These are phyloP conservation scores for Crassisporium funariophilum DNA, from an alignment of 768 basidiomycete species.

Conservation along the genomic window DNA sequence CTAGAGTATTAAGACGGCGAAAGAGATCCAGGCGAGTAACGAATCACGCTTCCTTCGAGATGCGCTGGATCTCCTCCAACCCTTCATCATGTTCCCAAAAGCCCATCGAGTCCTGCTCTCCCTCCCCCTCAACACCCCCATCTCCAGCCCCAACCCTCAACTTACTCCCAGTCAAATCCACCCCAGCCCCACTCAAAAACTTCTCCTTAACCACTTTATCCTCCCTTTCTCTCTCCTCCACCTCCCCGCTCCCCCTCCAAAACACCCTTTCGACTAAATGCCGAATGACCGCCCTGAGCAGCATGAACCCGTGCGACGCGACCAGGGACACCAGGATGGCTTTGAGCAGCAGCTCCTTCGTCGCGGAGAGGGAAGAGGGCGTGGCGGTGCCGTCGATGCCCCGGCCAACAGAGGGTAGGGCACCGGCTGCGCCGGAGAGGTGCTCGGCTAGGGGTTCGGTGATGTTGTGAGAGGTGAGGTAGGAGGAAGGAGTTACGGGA, in stretches of 20 bases:
- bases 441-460: not conserved
- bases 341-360: constrained; percentile 55
- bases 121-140: constrained; percentile 29
- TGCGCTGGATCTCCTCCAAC: constrained; percentile 66
- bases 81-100: constrained; percentile 82
- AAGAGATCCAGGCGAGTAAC: too few species aligned
- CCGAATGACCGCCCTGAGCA: constrained; percentile 62
- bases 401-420: constrained; percentile 9
- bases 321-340: constrained; percentile 75
- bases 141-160: constrained; percentile 22
- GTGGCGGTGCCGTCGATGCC: constrained; percentile 23
- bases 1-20: too few species aligned
- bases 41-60: constrained; percentile 57
- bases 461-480: not conserved
- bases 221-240: constrained; percentile 53
- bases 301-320: constrained; percentile 85
- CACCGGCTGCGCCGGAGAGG: not conserved
- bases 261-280: constrained; percentile 73
- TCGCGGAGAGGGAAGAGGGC: constrained; percentile 35
- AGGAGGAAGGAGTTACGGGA: constrained; percentile 4
- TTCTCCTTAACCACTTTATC: constrained; percentile 49
- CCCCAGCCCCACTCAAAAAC: constrained; percentile 34
- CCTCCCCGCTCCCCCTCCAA: constrained; percentile 76
- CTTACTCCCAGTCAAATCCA: constrained; percentile 17
- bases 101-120: constrained; percentile 23